Percentiles rank a stretch among this genome's conserved stretches.
phyloP scores from a whole-genome alignment of 75 land plant genomes.

The Sequoiadendron giganteum region DNA sequence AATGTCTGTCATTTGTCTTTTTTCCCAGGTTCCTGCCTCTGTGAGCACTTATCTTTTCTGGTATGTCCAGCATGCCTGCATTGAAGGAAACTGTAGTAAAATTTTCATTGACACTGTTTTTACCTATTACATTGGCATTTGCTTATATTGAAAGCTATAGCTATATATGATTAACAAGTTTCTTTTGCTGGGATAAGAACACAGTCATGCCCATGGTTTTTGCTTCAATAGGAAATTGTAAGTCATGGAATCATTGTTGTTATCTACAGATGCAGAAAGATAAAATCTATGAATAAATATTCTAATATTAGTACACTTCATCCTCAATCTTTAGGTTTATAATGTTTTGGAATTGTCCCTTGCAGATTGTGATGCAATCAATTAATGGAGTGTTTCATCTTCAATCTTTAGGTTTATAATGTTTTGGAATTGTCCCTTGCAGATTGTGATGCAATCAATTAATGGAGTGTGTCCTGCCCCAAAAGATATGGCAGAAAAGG shows the following conservation, averaged over 20 bases:
- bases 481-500: constrained; percentile 59
- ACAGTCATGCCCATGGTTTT: not conserved
- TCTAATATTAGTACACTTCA: not conserved
- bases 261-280: not conserved
- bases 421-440: constrained; percentile 2
- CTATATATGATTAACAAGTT: not conserved
- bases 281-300: not conserved
- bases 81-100: not conserved
- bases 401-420: not conserved
- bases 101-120: not conserved
- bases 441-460: constrained; percentile 58
- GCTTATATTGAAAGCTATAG: not conserved
- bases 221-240: not conserved
- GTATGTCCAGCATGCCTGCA: not conserved
- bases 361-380: constrained; percentile 60
- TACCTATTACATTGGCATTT: not conserved
- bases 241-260: not conserved
- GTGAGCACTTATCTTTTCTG: not conserved
- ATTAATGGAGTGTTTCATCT: constrained; percentile 25
- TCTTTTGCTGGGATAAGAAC: not conserved
- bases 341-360: not conserved
- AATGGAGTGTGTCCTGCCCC: constrained; percentile 61
- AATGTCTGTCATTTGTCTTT: not conserved
- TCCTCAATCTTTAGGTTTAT: not conserved
- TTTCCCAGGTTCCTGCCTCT: not conserved